phyloP scores from a whole-genome alignment of 2,329 filamentous ascomycete genomes.

The Fusarium avenaceum region DNA sequence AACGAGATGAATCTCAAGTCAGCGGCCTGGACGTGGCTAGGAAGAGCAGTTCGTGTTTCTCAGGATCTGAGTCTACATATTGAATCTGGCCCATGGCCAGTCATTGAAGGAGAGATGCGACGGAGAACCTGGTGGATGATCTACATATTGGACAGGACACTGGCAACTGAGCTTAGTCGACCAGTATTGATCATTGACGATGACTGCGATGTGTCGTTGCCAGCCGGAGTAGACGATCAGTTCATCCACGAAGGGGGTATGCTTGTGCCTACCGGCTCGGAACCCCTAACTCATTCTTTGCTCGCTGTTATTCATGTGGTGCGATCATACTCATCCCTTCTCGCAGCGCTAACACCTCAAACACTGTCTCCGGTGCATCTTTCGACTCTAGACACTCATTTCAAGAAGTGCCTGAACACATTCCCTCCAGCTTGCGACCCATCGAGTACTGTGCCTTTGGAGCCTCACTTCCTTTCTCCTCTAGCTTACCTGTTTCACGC shows the following conservation, averaged over 20 bases:
- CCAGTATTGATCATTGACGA: conserved; percentile 87
- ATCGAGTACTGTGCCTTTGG: conserved; percentile 74
- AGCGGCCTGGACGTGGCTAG: conserved; percentile 88
- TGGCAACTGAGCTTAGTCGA: conserved; percentile 84
- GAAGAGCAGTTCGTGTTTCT: conserved; percentile 80
- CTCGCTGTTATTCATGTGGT: conserved; percentile 86
- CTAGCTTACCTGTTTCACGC: conserved; percentile 84
- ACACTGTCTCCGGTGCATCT: conserved; percentile 76
- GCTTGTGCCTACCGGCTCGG: conserved; percentile 64
- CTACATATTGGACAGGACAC: conserved; percentile 86
- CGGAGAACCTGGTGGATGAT: conserved; percentile 94
- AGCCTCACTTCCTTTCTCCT: conserved; percentile 80
- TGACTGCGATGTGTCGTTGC: conserved; percentile 88
- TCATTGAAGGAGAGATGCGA: conserved; percentile 87
- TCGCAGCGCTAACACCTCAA: conserved; percentile 76
- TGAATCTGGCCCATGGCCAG: conserved; percentile 79
- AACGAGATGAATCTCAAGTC: conserved; percentile 89
- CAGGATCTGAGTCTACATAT: conserved; percentile 87
- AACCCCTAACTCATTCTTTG: conserved; percentile 76
- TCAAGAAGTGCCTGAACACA: conserved; percentile 78
- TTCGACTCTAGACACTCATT: conserved; percentile 84
- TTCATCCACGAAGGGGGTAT: conserved; percentile 73
- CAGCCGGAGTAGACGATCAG: conserved; percentile 84
- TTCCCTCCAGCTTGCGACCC: conserved; percentile 83
- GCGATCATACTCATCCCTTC: conserved; percentile 80